Base-by-base conservation (phyloP, 2,329 filamentous ascomycete species). In the Teratosphaeriaceae sp. region DNA sequence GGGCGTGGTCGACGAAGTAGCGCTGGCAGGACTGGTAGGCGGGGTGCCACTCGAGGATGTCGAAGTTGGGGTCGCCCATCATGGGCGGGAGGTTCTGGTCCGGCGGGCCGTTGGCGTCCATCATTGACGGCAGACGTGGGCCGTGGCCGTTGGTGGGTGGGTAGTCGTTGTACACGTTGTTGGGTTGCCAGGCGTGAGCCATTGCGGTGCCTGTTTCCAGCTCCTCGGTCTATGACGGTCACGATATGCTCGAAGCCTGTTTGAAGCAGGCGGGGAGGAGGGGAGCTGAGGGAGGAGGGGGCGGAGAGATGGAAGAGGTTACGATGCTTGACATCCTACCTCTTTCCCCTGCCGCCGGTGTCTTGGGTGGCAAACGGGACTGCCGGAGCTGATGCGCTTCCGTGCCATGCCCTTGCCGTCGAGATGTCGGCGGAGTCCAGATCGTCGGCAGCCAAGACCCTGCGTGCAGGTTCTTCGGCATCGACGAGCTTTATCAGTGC, bases 21-120 rank as follows among this genome's bases (percentile, higher is more conserved):
- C 80, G 79, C 53, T 90, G 81, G 66, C 92, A 98, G 52, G 81
- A 88, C 65, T 92, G 84, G 64, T 94, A 94, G 46, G 85, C 84
- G 8, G 87, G 85, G 63, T 94, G 85, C 92, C 92, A 97, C 47
- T 88, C 85, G 62, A 96, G 84, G 51, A 96, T 85, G 64, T 90
- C 85, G 65, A 89, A 80, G 48, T 72, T 68, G 42, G 70, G 64
- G 45, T 69, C 66, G 45, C 64, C 61, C 35, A 64, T 58, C 47
- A 65, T 53, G 20, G 54, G 52, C 29, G 51, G 46, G n/a, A 39
- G 12, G n/a, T n/a, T 9, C 38, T 41, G 38, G 5, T 41, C 30
- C 3, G 30, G 40, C 30, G 13, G n/a, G 27, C 42, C 18, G 30
- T 22, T 42, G 21, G 15, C 43, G 37, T 42, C 37, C 38, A 39